phyloP scores from a whole-genome alignment of 805 yeast genomes.

The Dipodascopsis tothii region DNA sequence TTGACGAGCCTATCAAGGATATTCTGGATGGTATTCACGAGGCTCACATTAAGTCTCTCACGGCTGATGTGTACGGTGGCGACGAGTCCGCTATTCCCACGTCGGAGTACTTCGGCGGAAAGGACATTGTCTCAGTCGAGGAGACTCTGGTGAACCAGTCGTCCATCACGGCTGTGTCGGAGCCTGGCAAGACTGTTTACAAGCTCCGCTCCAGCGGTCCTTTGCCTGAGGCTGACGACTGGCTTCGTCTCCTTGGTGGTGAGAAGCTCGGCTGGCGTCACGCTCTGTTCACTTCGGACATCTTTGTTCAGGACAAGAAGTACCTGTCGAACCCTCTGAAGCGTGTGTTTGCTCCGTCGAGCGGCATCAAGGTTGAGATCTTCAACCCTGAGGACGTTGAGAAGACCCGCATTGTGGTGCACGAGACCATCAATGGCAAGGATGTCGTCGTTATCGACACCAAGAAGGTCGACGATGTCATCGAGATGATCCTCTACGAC shows the following conservation, averaged over 20 bases:
- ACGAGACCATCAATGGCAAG: slow-evolving; percentile 67
- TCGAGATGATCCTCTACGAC: slow-evolving; percentile 72
- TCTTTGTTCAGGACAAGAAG: slow-evolving; percentile 78
- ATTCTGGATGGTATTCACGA: slow-evolving; percentile 83
- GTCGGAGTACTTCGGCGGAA: slow-evolving; percentile 83
- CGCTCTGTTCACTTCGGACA: slow-evolving; percentile 72
- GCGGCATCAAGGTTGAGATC: slow-evolving; percentile 57
- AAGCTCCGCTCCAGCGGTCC: slow-evolving; percentile 26
- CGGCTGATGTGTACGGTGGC: slow-evolving; percentile 57
- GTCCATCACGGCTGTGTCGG: slow-evolving; percentile 26
- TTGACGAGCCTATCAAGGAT: slow-evolving; percentile 86
- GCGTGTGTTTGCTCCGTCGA: slow-evolving; percentile 69
- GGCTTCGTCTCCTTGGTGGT: slow-evolving; percentile 84
- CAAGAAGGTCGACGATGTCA: slow-evolving; percentile 41
- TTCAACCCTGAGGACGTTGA: slow-evolving; percentile 43
- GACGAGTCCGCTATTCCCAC: slow-evolving; percentile 71
- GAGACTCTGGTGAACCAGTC: slow-evolving; percentile 20
- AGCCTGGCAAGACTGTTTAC: slow-evolving; percentile 9
- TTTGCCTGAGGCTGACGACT: slow-evolving; percentile 40
- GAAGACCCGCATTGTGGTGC: slow-evolving; percentile 56
- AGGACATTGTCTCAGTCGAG: slow-evolving; percentile 36
- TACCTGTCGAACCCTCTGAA: slow-evolving; percentile 73
- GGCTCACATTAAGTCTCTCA: slow-evolving; percentile 68
- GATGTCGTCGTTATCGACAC: slow-evolving; percentile 54
- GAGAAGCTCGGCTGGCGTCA: slow-evolving; percentile 74